These are phyloP conservation scores for Hydnum rufescens DNA, from an alignment of 768 basidiomycete species.

Conservation along the genomic window DNA sequence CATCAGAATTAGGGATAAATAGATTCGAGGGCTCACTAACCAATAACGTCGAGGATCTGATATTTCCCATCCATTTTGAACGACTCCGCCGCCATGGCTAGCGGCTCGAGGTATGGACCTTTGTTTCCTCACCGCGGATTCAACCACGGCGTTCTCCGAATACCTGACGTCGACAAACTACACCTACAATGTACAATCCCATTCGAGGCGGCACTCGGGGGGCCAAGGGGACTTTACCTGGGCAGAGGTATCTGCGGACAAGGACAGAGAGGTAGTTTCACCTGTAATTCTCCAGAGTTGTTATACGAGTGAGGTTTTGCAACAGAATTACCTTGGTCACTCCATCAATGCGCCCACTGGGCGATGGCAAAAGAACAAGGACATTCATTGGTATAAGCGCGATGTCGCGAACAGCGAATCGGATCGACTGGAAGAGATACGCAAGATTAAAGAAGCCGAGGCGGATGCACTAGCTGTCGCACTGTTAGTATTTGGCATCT, in stretches of 20 bases:
- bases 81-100: background rate
- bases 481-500: slow-evolving; percentile 27
- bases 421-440: slow-evolving; percentile 52
- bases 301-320: too few species aligned
- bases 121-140: background rate
- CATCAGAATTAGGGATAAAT: background rate
- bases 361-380: slow-evolving; percentile 95
- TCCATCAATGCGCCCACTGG: slow-evolving; percentile 90
- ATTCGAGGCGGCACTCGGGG: slow-evolving; percentile 68
- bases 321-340: slow-evolving; percentile 87
- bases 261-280: slow-evolving; percentile 60
- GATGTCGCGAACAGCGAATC: slow-evolving; percentile 27
- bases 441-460: slow-evolving; percentile 68
- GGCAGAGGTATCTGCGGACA: slow-evolving; percentile 78
- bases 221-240: slow-evolving; percentile 85
- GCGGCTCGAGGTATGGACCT: background rate
- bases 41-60: slow-evolving; percentile 63
- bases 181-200: background rate
- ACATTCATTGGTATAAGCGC: slow-evolving; percentile 86
- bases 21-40: background rate
- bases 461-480: slow-evolving; percentile 72
- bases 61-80: slow-evolving; percentile 21
- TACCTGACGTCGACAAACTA: too few species aligned
- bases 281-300: slow-evolving; percentile 8
- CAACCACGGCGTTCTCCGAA: background rate